Conservation (phyloP, 208 protist species). For the Zelonia costaricensis region DNA sequence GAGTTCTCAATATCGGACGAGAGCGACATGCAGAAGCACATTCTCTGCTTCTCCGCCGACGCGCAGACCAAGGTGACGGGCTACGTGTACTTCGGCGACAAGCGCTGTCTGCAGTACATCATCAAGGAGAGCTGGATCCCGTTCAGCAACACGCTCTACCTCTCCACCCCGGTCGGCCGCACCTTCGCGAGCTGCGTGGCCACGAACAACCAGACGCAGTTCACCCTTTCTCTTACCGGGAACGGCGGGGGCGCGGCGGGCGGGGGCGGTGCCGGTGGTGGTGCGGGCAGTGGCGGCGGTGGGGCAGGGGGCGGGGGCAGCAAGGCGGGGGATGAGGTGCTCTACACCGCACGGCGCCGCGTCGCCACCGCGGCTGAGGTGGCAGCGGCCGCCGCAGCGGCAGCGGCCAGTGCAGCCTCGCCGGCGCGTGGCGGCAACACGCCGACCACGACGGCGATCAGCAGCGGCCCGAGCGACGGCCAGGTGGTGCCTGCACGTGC, state of each 20-base stretch:
- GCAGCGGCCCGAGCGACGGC: too few relatives aligned
- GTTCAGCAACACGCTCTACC: constrained; percentile 66
- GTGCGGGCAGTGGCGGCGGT: not conserved
- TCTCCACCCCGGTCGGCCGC: constrained; percentile 47
- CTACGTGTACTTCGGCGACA: constrained; percentile 69
- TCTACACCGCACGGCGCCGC: constrained; percentile 39
- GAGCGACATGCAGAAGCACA: constrained; percentile 28
- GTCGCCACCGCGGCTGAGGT: not conserved
- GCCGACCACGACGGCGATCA: too few relatives aligned
- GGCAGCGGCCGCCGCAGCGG: not conserved
- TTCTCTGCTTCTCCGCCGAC: constrained; percentile 55
- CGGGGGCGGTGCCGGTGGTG: not conserved
- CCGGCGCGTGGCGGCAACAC: not conserved
- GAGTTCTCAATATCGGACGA: constrained; percentile 53
- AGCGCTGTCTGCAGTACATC: constrained; percentile 44
- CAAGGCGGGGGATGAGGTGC: constrained; percentile 18
- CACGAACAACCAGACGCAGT: constrained; percentile 34
- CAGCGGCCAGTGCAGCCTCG: not conserved
- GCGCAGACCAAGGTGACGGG: constrained; percentile 41
- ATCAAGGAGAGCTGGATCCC: constrained; percentile 78
- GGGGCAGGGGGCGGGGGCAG: not conserved
- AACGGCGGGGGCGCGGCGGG: constrained; percentile 1
- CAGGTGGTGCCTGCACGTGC: too few relatives aligned
- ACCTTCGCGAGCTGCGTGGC: constrained; percentile 51
- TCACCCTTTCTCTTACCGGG: constrained; percentile 28